phyloP scores from a whole-genome alignment of 2,329 filamentous ascomycete genomes.

The Taxawa tesnikishii region DNA sequence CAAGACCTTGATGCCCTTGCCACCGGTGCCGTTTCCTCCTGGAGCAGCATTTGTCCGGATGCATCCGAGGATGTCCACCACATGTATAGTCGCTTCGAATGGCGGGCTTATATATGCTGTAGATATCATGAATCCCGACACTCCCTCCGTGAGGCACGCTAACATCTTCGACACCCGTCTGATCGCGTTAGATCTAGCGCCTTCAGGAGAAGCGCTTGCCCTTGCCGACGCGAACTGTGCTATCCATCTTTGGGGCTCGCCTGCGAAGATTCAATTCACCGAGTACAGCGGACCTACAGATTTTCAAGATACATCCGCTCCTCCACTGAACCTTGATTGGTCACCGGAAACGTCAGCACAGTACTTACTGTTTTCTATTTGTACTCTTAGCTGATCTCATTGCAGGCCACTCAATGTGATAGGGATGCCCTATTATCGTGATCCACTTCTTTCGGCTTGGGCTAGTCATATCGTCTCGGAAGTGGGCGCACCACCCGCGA shows the following conservation, averaged over 20 bases:
- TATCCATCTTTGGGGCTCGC: constrained; percentile 81
- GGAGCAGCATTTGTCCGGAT: constrained; percentile 91
- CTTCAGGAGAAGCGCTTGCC: constrained; percentile 75
- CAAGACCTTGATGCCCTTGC: constrained; percentile 76
- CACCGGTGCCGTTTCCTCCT: constrained; percentile 82
- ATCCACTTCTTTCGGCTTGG: constrained; percentile 79
- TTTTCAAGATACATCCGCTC: constrained; percentile 55
- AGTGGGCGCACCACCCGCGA: constrained; percentile 67
- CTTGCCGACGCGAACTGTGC: constrained; percentile 67
- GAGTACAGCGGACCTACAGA: constrained; percentile 69
- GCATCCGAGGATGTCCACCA: constrained; percentile 92
- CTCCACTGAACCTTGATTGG: constrained; percentile 31
- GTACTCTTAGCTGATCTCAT: constrained; percentile 1
- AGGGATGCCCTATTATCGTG: constrained; percentile 89
- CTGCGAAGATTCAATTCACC: constrained; percentile 73
- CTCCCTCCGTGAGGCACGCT: constrained; percentile 72
- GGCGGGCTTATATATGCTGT: constrained; percentile 91
- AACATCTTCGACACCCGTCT: constrained; percentile 62
- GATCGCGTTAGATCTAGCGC: constrained; percentile 71
- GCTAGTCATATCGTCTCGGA: constrained; percentile 74
- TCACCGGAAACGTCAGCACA: constrained; percentile 49
- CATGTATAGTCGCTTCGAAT: constrained; percentile 85
- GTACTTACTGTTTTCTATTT: not conserved
- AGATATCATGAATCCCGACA: constrained; percentile 86
- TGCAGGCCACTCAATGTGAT: constrained; percentile 65